phyloP scores from a whole-genome alignment of 768 basidiomycete genomes.

The Kwoniella dejecticola region DNA sequence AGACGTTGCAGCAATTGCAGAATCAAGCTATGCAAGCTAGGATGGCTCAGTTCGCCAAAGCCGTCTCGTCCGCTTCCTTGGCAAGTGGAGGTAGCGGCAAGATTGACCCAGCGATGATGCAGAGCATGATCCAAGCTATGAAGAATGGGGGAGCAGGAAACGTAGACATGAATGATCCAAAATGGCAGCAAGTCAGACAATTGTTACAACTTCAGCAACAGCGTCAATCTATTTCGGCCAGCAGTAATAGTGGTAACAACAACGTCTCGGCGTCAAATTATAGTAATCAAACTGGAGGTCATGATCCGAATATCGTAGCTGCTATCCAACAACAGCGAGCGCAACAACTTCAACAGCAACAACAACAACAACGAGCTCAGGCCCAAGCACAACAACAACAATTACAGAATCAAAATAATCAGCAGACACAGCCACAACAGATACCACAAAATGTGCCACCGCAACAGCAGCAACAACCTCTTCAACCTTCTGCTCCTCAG shows the following conservation, averaged over 20 bases:
- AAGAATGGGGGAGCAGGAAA: constrained; percentile 25
- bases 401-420: constrained; percentile 10
- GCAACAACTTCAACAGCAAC: constrained; percentile 11
- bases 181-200: constrained; percentile 25
- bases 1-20: constrained; percentile 16
- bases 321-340: constrained; percentile 20
- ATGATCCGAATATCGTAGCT: constrained; percentile 21
- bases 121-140: constrained; percentile 27
- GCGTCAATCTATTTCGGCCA: background rate
- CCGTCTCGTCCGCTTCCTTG: constrained; percentile 4
- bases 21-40: constrained; percentile 23
- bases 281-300: background rate
- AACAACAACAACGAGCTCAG: constrained; percentile 13
- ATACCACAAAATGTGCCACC: background rate
- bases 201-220: constrained; percentile 20
- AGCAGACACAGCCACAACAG: constrained; percentile 2
- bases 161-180: constrained; percentile 26
- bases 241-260: background rate
- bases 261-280: background rate
- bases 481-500: no score
- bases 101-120: constrained; percentile 28
- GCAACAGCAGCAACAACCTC: constrained; percentile 13
- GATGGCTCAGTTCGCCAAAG: constrained; percentile 24
- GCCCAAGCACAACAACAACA: background rate
- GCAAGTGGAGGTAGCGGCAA: constrained; percentile 1